Base-by-base conservation (phyloP, 1,139 yeast species). In the Blastobotrys indianensis region DNA sequence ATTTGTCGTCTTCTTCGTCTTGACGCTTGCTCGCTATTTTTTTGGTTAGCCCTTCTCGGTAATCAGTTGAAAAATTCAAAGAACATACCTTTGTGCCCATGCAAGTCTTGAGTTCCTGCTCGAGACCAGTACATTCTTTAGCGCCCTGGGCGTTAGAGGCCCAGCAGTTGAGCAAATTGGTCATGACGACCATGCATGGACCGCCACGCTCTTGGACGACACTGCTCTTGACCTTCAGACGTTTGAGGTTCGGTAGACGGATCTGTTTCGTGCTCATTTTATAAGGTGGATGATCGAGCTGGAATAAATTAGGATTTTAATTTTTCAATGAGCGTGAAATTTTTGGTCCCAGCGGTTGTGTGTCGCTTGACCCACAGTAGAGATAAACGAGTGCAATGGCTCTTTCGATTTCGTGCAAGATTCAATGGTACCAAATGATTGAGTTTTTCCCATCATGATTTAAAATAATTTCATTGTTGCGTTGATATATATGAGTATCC, bases 101-200 rank as follows among this genome's bases (percentile, higher is more conserved):
- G 59, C 85, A 80, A 15, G 63, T 62, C 55, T 78, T 78, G 54
- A 80, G 67, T 36, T 77, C 79, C 25, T 58, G 67, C 59, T 83
- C 95, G 48, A 85, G 69, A 8, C 71, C 72, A 23, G 73, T 70
- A 67, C 97, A 90, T 40, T 69, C 74, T 10, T 74, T 68, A 17
- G 83, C 73, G 49, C 92, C 92, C 33, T 46, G 46, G 43, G 94
- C 92, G 68, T 87, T 85, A 30, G 95, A 85, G 3, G 97, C 94
- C 97, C 97, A 90, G 67, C 97, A 90, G 72, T 85, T 86, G 58
- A 90, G 73, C 65, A 90, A 73, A 40, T 86, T 82, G 5, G 94
- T 81, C 92, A 90, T 85, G 54, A 84, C 71, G 47, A 85, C 87
- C 52, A 80, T 67, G 63, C 97, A 88, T 51, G 85, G 81, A 55